phyloP scores from a whole-genome alignment of 2,329 filamentous ascomycete species.

The Aspergillus uvarum region DNA sequence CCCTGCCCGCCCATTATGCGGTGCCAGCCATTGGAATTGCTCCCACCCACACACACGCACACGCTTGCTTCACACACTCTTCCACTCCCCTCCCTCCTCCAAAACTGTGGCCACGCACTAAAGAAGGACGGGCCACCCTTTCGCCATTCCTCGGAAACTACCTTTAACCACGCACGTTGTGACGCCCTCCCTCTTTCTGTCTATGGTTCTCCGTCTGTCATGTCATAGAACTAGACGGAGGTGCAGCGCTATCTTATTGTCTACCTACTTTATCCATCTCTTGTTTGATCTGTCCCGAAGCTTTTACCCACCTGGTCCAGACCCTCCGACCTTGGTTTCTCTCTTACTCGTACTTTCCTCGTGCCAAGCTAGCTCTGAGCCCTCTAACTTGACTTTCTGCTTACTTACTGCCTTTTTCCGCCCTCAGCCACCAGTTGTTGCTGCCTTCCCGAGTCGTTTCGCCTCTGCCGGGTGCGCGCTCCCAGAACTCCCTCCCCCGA shows the following conservation, averaged over 20 bases:
- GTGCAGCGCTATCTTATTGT: constrained; percentile 13
- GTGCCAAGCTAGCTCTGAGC: background rate
- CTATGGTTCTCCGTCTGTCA: constrained; percentile 7
- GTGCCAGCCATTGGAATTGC: constrained; percentile 18
- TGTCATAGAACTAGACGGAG: background rate
- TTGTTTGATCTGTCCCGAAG: background rate
- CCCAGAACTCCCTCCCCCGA: background rate
- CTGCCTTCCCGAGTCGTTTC: constrained; percentile 7
- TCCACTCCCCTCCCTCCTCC: constrained; percentile 5
- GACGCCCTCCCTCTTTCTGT: constrained; percentile 4
- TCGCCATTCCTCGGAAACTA: constrained; percentile 23
- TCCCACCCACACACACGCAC: constrained; percentile 14
- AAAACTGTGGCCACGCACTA: constrained; percentile 30
- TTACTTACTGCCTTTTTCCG: background rate
- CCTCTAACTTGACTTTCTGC: no score
- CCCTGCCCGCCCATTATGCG: background rate
- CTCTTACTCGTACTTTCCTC: background rate
- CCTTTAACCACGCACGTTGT: constrained; percentile 18
- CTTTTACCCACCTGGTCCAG: background rate
- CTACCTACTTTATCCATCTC: background rate
- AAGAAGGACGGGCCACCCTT: constrained; percentile 16
- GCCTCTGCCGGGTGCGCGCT: background rate
- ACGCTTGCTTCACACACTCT: no score
- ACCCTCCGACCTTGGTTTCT: background rate
- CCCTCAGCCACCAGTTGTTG: constrained; percentile 11